Conservation (phyloP, 768 basidiomycete species). For the Agaricus sinodeliciosus region DNA sequence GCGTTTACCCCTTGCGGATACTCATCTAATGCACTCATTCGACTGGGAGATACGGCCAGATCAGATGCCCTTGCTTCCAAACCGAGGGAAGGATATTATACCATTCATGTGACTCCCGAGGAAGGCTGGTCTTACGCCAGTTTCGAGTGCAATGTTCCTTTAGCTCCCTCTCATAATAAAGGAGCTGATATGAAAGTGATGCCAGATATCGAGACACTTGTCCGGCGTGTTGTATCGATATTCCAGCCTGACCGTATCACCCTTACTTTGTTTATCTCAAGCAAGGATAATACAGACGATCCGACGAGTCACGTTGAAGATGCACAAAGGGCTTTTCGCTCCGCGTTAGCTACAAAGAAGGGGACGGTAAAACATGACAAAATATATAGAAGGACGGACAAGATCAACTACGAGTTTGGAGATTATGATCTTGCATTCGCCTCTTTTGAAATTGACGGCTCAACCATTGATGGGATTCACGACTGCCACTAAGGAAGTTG, state of each 20-base stretch:
- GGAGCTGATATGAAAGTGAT: conserved; percentile 25
- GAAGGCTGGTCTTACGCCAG: conserved; percentile 97
- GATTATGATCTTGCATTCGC: conserved; percentile 89
- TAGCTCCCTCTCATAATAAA: conserved; percentile 31
- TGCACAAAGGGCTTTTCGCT: conserved; percentile 67
- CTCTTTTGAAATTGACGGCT: conserved; percentile 54
- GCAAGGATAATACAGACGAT: conserved; percentile 36
- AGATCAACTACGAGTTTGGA: conserved; percentile 97
- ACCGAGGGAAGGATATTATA: conserved; percentile 85
- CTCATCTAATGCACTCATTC: conserved; percentile 85
- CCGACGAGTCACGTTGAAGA: conserved; percentile 55
- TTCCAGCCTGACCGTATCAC: conserved; percentile 85
- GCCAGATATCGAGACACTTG: conserved; percentile 74
- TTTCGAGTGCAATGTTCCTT: conserved; percentile 97
- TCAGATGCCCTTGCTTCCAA: conserved; percentile 14
- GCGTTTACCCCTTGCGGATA: conserved; percentile 95
- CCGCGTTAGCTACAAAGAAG: conserved; percentile 36
- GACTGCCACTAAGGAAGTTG: too few relatives aligned
- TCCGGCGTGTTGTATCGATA: conserved; percentile 85
- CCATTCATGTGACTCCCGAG: conserved; percentile 98
- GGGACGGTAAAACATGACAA: conserved; percentile 4
- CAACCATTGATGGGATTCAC: background rate
- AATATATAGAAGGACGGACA: conserved; percentile 80
- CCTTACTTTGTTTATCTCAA: conserved; percentile 88
- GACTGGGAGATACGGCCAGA: conserved; percentile 42